Conservation (phyloP, 2,329 filamentous ascomycete genomes). For the Colletotrichum destructivum region DNA sequence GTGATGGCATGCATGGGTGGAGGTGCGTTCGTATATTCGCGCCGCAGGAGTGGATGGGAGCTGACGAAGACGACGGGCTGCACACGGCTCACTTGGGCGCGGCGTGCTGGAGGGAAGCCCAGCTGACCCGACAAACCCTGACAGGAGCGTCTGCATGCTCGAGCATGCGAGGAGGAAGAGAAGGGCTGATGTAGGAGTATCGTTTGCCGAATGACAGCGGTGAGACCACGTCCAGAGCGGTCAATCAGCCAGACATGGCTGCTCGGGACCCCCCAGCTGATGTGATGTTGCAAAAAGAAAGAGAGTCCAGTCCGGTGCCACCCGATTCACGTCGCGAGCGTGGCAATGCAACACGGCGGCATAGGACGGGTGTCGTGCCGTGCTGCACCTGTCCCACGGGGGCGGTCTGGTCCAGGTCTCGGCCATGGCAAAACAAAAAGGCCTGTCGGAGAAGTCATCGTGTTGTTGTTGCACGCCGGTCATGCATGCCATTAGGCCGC, state of each 20-base stretch:
- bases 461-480: slow-evolving; percentile 1
- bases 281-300: not conserved
- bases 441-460: slow-evolving; percentile 9
- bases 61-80: slow-evolving; percentile 32
- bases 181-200: slow-evolving; percentile 19
- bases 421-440: slow-evolving; percentile 17
- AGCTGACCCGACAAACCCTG: slow-evolving; percentile 23
- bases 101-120: not conserved
- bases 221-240: slow-evolving; percentile 17
- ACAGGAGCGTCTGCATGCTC: not conserved
- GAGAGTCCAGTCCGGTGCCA: too few species aligned
- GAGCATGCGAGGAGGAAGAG: not conserved
- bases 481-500: slow-evolving; percentile 16
- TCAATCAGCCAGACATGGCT: slow-evolving; percentile 9
- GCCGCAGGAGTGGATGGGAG: slow-evolving; percentile 26
- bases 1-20: slow-evolving; percentile 14
- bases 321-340: not conserved
- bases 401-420: slow-evolving; percentile 5
- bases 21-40: slow-evolving; percentile 22
- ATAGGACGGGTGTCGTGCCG: not conserved
- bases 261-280: not conserved
- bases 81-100: slow-evolving; percentile 5
- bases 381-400: slow-evolving; percentile 22
- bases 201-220: slow-evolving; percentile 21
- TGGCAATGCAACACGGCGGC: slow-evolving; percentile 24